Percentiles rank a stretch among this genome's conserved stretches.
These are phyloP conservation scores for Barbarea vulgaris DNA, from an alignment of 345 rosid genomes.

Conservation along the genomic window DNA sequence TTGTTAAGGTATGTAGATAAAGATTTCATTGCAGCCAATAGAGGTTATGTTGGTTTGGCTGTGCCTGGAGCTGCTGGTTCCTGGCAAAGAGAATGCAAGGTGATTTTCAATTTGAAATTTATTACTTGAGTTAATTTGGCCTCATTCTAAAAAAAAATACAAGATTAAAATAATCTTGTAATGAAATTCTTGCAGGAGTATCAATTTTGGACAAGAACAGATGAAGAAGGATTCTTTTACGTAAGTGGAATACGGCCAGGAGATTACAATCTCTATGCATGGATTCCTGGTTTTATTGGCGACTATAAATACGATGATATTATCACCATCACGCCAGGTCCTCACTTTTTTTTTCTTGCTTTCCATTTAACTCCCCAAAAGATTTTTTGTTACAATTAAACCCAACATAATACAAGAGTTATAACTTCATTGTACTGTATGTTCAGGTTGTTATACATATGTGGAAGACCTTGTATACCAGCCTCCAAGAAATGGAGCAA, in stretches of 20 bases:
- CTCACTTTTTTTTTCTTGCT: not conserved
- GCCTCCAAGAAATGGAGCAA: conserved; percentile 87
- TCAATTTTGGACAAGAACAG: conserved; percentile 83
- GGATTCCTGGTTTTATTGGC: conserved; percentile 84
- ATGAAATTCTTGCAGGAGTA: conserved; percentile 52
- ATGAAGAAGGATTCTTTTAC: conserved; percentile 59
- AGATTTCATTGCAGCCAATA: conserved; percentile 47
- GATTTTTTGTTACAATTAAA: not conserved
- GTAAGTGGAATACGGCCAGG: conserved; percentile 54
- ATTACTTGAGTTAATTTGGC: not conserved
- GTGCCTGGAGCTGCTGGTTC: conserved; percentile 80
- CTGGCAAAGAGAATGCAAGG: conserved; percentile 94
- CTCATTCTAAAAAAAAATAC: not conserved
- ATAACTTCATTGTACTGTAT: not conserved
- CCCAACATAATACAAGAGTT: not conserved
- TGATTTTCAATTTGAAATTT: conserved; percentile 18
- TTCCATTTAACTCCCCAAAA: not conserved
- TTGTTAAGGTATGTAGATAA: conserved; percentile 47
- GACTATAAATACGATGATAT: conserved; percentile 58
- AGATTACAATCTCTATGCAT: conserved; percentile 69
- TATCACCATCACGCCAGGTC: conserved; percentile 61
- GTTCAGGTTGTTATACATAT: conserved; percentile 56
- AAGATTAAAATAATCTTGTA: no score
- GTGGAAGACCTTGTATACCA: conserved; percentile 64
- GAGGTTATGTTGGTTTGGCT: conserved; percentile 82